Evolutionary conservation across 2,329 filamentous ascomycete species (phyloP).

Genomic region (Xylariaceae sp.): DNA sequence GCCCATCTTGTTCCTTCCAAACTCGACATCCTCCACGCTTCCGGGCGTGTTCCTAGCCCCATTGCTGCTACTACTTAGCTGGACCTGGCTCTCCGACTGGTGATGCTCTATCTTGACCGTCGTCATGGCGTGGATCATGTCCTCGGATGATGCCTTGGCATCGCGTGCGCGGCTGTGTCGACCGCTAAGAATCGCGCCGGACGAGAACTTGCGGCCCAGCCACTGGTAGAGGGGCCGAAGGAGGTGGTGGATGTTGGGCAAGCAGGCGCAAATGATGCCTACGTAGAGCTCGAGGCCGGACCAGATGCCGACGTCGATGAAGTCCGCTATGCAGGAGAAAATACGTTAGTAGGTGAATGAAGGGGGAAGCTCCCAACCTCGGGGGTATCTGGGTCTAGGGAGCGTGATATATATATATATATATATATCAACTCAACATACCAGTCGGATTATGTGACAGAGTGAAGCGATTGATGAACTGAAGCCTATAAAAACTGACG

Average conservation of each 20-base stretch:
- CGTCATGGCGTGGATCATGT: constrained; percentile 1
- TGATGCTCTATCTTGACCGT: background rate
- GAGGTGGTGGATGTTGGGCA: constrained; percentile 27
- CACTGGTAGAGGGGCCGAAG: constrained; percentile 21
- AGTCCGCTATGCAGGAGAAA: constrained; percentile 23
- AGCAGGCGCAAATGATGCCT: constrained; percentile 32
- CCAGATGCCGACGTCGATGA: constrained; percentile 30
- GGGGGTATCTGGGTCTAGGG: too few relatives aligned
- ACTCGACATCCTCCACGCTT: background rate
- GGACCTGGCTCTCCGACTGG: background rate
- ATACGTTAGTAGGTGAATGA: background rate
- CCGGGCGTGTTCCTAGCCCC: background rate
- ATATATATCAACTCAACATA: constrained; percentile 9
- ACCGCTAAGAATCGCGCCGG: background rate
- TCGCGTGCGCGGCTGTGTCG: background rate
- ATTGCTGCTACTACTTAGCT: background rate
- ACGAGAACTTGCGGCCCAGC: background rate
- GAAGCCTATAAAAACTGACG: background rate
- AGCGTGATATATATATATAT: too few relatives aligned
- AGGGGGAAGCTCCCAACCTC: background rate
- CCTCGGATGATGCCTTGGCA: background rate
- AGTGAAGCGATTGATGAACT: constrained; percentile 1
- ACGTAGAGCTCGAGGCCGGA: constrained; percentile 33
- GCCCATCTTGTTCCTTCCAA: background rate
- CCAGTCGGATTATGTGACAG: constrained; percentile 19